Evolutionary conservation across 1,284 basidiomycete genomes (phyloP), one percentile per base, ranked within the genome.

Genomic region (Puccinia coronata): DNA sequence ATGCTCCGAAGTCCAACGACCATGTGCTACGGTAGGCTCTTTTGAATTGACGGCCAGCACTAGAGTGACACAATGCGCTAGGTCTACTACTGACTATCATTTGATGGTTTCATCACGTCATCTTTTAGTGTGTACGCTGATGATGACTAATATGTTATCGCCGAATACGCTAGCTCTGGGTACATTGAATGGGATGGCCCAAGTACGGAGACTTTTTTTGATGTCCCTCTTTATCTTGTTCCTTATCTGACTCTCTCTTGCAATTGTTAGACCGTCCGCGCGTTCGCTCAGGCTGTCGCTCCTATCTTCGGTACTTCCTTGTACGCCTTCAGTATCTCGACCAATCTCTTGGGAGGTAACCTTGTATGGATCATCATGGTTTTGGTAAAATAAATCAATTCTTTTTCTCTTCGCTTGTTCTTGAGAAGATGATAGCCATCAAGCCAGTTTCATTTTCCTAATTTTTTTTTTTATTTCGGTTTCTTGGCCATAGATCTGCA

Each of bases 21-120:
- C 4, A 80, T 80, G 77, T 80, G 77, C 43, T 80, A 71, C 36
- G 77, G 77, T 80, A 14, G 57, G 75, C n/a, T n/a, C 39, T n/a
- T 16, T 11, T 36, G 36, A 11, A 11, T 25, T 59, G 34, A 74
- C 5, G 65, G 65, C 43, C 6, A 41, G 39, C 31, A 31, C 39
- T 41, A 25, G 39, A 18, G 39, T 23, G 23, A 43, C 34, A 47
- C 9, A n/a, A 34, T 34, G 12, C 12, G 55, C 28, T 57, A 49
- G 43, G 36, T 70, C 41, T 49, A 1, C 1, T 12, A 23, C 49
- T 72, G 43, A 55, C 20, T 51, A 53, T 61, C 23, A 20, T 49
- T 69, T 1, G 25, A 36, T 14, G 47, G 39, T 72, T 36, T 43
- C 25, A 34, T 53, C n/a, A 18, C 39, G 23, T 53, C 18, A 49